Evolutionary conservation across 2,329 filamentous ascomycete genomes (phyloP).

Genomic region (Monilinia aucupariae): DNA sequence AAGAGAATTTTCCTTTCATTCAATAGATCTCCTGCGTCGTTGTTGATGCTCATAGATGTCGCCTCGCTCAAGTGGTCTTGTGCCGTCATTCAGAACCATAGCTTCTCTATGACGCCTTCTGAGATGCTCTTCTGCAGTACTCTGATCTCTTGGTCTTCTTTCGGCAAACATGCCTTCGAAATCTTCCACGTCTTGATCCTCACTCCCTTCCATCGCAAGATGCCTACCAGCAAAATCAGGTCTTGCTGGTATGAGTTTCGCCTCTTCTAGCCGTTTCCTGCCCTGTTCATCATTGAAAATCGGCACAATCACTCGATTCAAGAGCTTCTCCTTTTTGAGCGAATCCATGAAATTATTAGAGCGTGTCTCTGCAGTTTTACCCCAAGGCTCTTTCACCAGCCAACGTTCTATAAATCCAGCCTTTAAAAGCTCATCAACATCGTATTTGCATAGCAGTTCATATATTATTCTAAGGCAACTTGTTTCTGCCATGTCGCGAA

Average conservation of each 20-base stretch:
- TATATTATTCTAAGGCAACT: slow-evolving; percentile 50
- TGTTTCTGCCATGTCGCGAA: slow-evolving; percentile 57
- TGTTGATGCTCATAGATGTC: slow-evolving; percentile 65
- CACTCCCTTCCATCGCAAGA: slow-evolving; percentile 45
- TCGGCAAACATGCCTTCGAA: slow-evolving; percentile 32
- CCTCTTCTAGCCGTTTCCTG: slow-evolving; percentile 28
- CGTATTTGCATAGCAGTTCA: slow-evolving; percentile 49
- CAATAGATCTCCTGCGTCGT: background rate
- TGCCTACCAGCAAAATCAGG: slow-evolving; percentile 17
- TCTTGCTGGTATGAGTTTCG: slow-evolving; percentile 27
- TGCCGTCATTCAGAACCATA: slow-evolving; percentile 87
- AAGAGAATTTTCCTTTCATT: background rate
- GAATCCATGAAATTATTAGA: slow-evolving; percentile 46
- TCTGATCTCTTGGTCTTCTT: slow-evolving; percentile 46
- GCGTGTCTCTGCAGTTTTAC: slow-evolving; percentile 48
- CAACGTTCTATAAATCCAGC: slow-evolving; percentile 66
- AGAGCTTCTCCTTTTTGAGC: slow-evolving; percentile 24
- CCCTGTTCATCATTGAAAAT: slow-evolving; percentile 31
- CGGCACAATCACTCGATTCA: slow-evolving; percentile 45
- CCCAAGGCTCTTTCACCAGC: slow-evolving; percentile 70
- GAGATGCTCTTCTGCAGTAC: slow-evolving; percentile 63
- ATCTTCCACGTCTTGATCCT: slow-evolving; percentile 42
- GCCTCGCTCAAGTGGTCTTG: slow-evolving; percentile 61
- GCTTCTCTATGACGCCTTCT: slow-evolving; percentile 75
- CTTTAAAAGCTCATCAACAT: slow-evolving; percentile 51